phyloP scores from a whole-genome alignment of 345 rosid species.

The Trapa bicornis region DNA sequence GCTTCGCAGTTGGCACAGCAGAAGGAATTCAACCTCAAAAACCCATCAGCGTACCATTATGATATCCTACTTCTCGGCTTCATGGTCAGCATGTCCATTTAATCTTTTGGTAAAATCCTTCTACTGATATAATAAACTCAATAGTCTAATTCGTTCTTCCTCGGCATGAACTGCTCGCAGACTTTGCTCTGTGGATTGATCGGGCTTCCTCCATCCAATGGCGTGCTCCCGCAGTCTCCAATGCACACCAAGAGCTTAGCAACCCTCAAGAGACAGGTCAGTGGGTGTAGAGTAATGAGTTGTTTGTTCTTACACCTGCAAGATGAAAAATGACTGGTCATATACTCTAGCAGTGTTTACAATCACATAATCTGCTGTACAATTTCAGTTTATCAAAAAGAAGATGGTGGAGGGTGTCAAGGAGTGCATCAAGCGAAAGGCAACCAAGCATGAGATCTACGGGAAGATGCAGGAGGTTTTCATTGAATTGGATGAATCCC shows the following conservation, averaged over 20 bases:
- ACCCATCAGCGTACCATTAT: slow-evolving; percentile 17
- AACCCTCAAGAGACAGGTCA: slow-evolving; percentile 7
- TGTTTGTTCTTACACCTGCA: background rate
- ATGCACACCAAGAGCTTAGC: slow-evolving; percentile 11
- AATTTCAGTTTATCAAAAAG: slow-evolving; percentile 1
- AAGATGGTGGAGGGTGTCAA: slow-evolving; percentile 1
- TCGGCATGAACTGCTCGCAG: background rate
- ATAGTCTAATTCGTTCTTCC: background rate
- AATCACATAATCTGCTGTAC: background rate
- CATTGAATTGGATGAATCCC: slow-evolving; percentile 1
- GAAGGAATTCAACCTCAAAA: slow-evolving; percentile 19
- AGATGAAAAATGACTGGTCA: too few relatives aligned
- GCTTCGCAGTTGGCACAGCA: slow-evolving; percentile 23
- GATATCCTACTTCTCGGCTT: slow-evolving; percentile 14
- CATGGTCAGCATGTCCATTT: slow-evolving; percentile 2
- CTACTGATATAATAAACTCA: background rate
- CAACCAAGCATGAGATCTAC: background rate
- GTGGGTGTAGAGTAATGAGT: too few relatives aligned
- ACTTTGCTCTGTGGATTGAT: slow-evolving; percentile 5
- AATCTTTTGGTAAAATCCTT: too few relatives aligned
- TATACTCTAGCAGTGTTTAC: background rate
- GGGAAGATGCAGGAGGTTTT: slow-evolving; percentile 8
- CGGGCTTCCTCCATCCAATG: slow-evolving; percentile 9
- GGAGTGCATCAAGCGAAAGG: slow-evolving; percentile 2
- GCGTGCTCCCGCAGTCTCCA: slow-evolving; percentile 9